Evolutionary conservation across 768 basidiomycete species (phyloP).

Genomic region (Mrakia blollopis): DNA sequence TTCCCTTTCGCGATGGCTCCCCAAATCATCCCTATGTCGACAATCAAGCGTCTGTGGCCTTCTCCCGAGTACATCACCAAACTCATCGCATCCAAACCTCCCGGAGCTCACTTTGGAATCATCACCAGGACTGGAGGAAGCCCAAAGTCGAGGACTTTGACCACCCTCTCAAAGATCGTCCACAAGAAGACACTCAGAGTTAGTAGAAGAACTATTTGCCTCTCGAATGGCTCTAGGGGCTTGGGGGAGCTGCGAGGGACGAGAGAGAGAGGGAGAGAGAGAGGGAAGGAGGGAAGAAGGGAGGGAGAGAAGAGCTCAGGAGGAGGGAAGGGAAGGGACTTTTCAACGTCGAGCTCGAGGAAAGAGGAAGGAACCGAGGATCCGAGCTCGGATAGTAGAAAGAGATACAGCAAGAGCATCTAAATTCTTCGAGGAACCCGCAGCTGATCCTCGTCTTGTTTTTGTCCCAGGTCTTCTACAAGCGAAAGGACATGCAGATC

Average conservation of each 20-base stretch:
- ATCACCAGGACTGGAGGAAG: conserved; percentile 21
- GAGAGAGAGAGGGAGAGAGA: neutral
- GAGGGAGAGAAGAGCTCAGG: neutral
- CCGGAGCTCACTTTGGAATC: conserved; percentile 13
- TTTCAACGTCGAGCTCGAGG: conserved; percentile 9
- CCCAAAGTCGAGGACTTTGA: conserved; percentile 24
- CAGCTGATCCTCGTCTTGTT: neutral
- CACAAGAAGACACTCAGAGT: conserved; percentile 17
- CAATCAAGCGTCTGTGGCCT: conserved; percentile 1
- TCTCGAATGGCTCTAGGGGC: neutral
- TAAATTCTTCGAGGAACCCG: neutral
- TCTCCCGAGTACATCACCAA: neutral
- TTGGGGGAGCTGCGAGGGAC: neutral
- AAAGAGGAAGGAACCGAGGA: neutral
- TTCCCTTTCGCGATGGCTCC: conserved; percentile 8
- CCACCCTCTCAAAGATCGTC: neutral
- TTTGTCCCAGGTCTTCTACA: neutral
- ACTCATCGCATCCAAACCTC: neutral
- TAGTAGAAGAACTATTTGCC: neutral
- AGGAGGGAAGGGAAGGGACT: neutral
- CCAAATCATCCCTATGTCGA: conserved; percentile 8
- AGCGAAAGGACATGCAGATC: conserved; percentile 1
- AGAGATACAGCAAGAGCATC: neutral
- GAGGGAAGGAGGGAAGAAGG: neutral
- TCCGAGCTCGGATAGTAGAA: neutral